A percentile compares a stretch with the other conserved stretches of the same genome.
phyloP scores from a whole-genome alignment of 2,329 filamentous ascomycete species.

The Aspergillus candidus region DNA sequence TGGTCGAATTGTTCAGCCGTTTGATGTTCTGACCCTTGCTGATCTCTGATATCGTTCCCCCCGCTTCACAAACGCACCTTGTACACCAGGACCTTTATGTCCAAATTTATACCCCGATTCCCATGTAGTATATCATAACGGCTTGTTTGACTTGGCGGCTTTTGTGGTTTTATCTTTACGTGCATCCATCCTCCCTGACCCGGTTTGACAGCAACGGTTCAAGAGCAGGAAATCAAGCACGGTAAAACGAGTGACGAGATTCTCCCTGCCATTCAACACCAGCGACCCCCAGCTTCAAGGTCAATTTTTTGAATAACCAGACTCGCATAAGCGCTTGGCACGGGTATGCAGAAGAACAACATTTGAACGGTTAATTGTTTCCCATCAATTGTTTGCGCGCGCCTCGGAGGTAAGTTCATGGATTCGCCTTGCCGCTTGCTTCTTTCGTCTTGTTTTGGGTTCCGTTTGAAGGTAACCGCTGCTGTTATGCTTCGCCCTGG shows the following conservation, averaged over 20 bases:
- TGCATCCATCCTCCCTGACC: background rate
- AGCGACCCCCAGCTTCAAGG: background rate
- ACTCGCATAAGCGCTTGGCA: slow-evolving; percentile 17
- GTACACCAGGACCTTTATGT: slow-evolving; percentile 6
- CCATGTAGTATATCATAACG: slow-evolving; percentile 14
- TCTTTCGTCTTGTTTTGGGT: background rate
- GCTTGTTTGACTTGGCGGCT: slow-evolving; percentile 8
- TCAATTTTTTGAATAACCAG: background rate
- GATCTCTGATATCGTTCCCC: background rate
- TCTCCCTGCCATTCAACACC: slow-evolving; percentile 1
- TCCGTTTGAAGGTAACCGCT: background rate
- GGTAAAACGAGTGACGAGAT: slow-evolving; percentile 2
- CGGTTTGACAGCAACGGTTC: slow-evolving; percentile 3
- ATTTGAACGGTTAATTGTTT: slow-evolving; percentile 18
- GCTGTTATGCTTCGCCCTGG: background rate
- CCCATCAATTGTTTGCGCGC: slow-evolving; percentile 20
- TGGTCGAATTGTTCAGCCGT: no score
- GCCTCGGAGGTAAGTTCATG: slow-evolving; percentile 24
- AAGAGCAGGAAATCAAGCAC: slow-evolving; percentile 1
- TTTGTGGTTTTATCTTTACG: background rate
- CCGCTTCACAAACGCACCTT: slow-evolving; percentile 5
- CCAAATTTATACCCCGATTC: background rate
- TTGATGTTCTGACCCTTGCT: no score
- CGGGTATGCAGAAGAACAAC: slow-evolving; percentile 24
- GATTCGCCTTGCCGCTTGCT: slow-evolving; percentile 6